Evolutionary conservation across 176 grass and related monocot species (phyloP).

Genomic region (Triticum dicoccoides): DNA sequence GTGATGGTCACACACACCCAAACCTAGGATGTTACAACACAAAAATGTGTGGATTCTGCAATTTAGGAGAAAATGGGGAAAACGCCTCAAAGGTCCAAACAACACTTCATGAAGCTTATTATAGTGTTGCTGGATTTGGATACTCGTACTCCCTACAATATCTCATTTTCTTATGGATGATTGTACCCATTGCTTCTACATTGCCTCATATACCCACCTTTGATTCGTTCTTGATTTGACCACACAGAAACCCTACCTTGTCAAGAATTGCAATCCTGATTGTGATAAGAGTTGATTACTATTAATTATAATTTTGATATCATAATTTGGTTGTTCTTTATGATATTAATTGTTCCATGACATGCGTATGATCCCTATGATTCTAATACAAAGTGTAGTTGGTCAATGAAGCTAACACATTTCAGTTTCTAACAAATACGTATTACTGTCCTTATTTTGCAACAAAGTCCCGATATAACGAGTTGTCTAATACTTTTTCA

Average conservation of each 20-base stretch:
- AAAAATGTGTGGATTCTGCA: neutral
- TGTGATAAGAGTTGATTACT: neutral
- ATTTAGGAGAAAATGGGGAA: neutral
- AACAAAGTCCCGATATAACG: slow-evolving; percentile 14
- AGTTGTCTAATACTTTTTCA: slow-evolving; percentile 43
- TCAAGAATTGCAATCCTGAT: neutral
- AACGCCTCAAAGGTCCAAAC: neutral
- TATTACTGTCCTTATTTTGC: neutral
- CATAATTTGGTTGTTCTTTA: neutral
- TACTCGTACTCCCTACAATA: neutral
- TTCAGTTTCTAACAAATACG: neutral
- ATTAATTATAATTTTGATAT: neutral
- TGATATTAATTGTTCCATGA: neutral
- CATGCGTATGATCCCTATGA: slow-evolving; percentile 3
- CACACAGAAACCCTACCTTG: neutral
- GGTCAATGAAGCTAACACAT: neutral
- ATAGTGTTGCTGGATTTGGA: neutral
- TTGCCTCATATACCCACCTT: neutral
- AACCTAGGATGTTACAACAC: neutral
- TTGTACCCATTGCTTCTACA: neutral
- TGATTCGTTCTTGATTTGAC: neutral
- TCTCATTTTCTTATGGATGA: neutral
- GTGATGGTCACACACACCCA: no score
- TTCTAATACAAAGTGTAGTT: slow-evolving; percentile 11
- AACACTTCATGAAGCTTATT: neutral